Percentiles rank a stretch among this genome's conserved stretches.
Conservation (phyloP, 305 asterid genomes). For the Withania somnifera region DNA sequence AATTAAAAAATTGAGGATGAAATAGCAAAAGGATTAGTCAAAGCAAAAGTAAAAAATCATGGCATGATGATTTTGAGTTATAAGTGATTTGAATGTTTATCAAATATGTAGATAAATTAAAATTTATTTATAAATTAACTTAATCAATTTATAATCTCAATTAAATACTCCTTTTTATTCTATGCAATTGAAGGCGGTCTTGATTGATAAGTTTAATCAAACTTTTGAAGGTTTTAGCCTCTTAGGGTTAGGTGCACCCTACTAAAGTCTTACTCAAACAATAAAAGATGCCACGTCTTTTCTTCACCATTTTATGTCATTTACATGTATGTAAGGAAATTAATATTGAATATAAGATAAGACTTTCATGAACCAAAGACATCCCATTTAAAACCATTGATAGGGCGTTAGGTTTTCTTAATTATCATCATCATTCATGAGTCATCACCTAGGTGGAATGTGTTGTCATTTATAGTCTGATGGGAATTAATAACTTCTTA, state of each 20-base stretch:
- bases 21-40: too few relatives aligned
- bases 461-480: not conserved
- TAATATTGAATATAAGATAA: not conserved
- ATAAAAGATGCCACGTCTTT: not conserved
- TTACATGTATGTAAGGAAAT: not conserved
- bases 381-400: not conserved
- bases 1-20: too few relatives aligned
- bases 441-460: not conserved
- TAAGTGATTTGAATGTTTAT: too few relatives aligned
- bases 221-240: not conserved
- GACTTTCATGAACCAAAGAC: not conserved
- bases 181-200: not conserved
- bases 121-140: not conserved
- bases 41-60: too few relatives aligned
- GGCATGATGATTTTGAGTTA: too few relatives aligned
- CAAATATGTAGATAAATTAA: too few relatives aligned
- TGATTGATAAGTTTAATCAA: not conserved
- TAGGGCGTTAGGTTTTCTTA: not conserved
- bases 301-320: not conserved
- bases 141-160: not conserved
- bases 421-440: not conserved
- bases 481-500: not conserved
- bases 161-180: not conserved
- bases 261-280: not conserved
- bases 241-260: not conserved